These are phyloP conservation scores for Vitis amurensis DNA, from an alignment of 164 flowering plant species.

Conservation along the genomic window DNA sequence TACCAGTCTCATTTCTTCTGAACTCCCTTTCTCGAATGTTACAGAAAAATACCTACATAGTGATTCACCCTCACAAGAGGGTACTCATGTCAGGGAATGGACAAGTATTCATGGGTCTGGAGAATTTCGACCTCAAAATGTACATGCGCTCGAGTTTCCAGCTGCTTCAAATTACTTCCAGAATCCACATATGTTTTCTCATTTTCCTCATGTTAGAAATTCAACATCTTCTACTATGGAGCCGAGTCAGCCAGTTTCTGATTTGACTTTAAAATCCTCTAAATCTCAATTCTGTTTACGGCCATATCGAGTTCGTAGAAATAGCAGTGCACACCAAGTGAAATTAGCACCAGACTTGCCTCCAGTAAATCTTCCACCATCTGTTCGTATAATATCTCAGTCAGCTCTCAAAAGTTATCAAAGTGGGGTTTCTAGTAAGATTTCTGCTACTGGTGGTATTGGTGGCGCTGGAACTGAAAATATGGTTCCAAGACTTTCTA, in stretches of 20 bases:
- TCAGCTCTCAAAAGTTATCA: slow-evolving; percentile 55
- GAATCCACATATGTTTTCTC: slow-evolving; percentile 22
- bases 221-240: slow-evolving; percentile 18
- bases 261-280: slow-evolving; percentile 24
- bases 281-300: slow-evolving; percentile 29
- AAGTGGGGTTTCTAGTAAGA: slow-evolving; percentile 28
- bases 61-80: slow-evolving; percentile 15
- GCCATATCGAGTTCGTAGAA: slow-evolving; percentile 59
- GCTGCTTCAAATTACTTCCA: slow-evolving; percentile 20
- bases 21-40: slow-evolving; percentile 15
- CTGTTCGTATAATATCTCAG: slow-evolving; percentile 83
- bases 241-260: slow-evolving; percentile 24
- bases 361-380: slow-evolving; percentile 89
- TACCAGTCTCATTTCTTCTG: slow-evolving; percentile 22
- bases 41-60: slow-evolving; percentile 17
- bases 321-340: slow-evolving; percentile 43
- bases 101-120: slow-evolving; percentile 13
- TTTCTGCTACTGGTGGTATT: slow-evolving; percentile 13
- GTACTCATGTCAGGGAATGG: slow-evolving; percentile 18
- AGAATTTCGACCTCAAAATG: slow-evolving; percentile 17
- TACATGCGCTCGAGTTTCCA: slow-evolving; percentile 20
- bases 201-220: slow-evolving; percentile 19
- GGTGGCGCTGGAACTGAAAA: slow-evolving; percentile 28
- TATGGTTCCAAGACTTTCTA: slow-evolving; percentile 22
- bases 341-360: slow-evolving; percentile 91